Base-by-base conservation (phyloP, 2,329 filamentous ascomycete species). In the Pseudomassariella vexata region DNA sequence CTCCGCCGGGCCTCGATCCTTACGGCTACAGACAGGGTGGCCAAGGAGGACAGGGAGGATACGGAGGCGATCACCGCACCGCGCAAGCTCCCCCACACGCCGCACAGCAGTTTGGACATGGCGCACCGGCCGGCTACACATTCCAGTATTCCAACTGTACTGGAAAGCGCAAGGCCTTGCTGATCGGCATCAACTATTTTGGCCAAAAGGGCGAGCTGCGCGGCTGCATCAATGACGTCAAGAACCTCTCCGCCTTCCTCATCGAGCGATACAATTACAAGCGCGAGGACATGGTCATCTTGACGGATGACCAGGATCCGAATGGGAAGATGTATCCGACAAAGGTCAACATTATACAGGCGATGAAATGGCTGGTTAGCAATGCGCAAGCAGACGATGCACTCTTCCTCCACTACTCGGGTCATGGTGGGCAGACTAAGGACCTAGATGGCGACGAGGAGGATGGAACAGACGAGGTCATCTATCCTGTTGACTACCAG, bases 151-250 rank as follows among this genome's bases (percentile, higher is more conserved):
- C 79, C 35, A 77, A 79, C 52, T 88, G 83, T 55, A 79, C 76
- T 7, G 83, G 83, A 31, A 72, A 70, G 42, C 70, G 82, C 49
- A 85, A 85, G 63, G 83, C 83, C 6, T 62, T 88, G 34, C 62
- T 88, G 34, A 85, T 88, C 41, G 83, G 83, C 32, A 85, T 88
- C 68, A 88, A 88, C 66, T 88, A 88, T 63, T 82, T 86, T 46
- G 76, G 78, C 32, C 79, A 84, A 52, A 60, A 78, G 16, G 82
- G 76, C 27, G 79, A 85, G 65, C 71, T 88, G 33, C 68, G 77
- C 38, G 83, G 83, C 26, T 88, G 83, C 59, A 85, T 88, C 69
- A 88, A 88, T 59, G 83, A 88, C 54, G 80, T 83, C 19, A 78
- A 80, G 61, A 88, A 88, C 53, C 73, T 88, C 58, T 84, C 80